phyloP scores from a whole-genome alignment of 2,329 filamentous ascomycete genomes.

The Passalora sequoiae region DNA sequence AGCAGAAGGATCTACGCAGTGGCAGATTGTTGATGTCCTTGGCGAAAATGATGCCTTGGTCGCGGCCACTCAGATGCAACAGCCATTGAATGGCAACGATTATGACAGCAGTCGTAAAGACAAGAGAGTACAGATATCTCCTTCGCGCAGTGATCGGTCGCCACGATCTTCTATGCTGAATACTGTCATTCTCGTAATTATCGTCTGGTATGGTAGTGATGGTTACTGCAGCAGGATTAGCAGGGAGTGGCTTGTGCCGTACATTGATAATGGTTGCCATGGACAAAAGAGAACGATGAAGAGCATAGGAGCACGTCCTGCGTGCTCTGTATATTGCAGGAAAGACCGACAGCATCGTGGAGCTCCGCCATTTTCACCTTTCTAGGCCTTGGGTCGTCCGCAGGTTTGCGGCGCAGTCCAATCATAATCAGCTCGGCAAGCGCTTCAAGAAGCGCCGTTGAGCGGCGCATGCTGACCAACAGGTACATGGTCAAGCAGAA shows the following conservation, averaged over 20 bases:
- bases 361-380: too few species aligned
- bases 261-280: too few species aligned
- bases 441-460: too few species aligned
- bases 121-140: slow-evolving; percentile 38
- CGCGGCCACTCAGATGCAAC: slow-evolving; percentile 35
- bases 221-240: background rate
- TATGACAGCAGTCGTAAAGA: slow-evolving; percentile 31
- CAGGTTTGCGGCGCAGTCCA: too few species aligned
- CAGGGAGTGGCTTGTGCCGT: background rate
- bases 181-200: background rate
- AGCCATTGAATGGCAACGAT: slow-evolving; percentile 46
- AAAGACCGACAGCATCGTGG: too few species aligned
- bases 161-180: slow-evolving; percentile 28
- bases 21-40: slow-evolving; percentile 38
- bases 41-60: slow-evolving; percentile 44
- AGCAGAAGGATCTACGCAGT: slow-evolving; percentile 34
- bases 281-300: too few species aligned
- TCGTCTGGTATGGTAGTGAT: background rate
- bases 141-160: slow-evolving; percentile 36
- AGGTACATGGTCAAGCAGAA: too few species aligned
- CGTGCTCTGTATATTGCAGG: too few species aligned
- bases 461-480: too few species aligned
- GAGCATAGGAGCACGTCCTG: too few species aligned
- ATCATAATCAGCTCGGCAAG: too few species aligned
- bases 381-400: too few species aligned